Evolutionary conservation across 805 yeast genomes (phyloP).

Genomic region (Zygosaccharomyces pseudorouxii): DNA sequence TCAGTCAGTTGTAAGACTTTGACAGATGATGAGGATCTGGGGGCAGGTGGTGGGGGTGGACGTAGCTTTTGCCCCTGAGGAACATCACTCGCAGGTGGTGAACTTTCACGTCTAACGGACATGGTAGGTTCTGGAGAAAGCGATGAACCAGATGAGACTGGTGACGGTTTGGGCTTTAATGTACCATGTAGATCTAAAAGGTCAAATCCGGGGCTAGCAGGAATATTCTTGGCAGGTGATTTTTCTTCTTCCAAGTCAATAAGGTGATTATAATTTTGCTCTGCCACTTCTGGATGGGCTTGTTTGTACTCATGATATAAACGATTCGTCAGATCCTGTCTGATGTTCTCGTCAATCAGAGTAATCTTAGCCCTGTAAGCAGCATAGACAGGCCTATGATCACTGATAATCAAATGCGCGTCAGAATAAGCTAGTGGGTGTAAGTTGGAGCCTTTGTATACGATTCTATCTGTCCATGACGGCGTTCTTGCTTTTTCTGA

Average conservation of each 20-base stretch:
- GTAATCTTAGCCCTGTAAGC: slow-evolving; percentile 63
- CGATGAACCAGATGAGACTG: slow-evolving; percentile 7
- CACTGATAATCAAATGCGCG: slow-evolving; percentile 64
- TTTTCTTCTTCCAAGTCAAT: slow-evolving; percentile 9
- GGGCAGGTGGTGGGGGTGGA: slow-evolving; percentile 23
- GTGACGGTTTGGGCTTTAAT: slow-evolving; percentile 4
- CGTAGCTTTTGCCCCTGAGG: slow-evolving; percentile 14
- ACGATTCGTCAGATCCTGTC: slow-evolving; percentile 49
- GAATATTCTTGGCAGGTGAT: not conserved
- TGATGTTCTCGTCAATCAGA: slow-evolving; percentile 61
- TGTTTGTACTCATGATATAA: slow-evolving; percentile 56
- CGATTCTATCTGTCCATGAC: slow-evolving; percentile 92
- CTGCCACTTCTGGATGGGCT: slow-evolving; percentile 31
- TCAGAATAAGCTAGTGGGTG: slow-evolving; percentile 66
- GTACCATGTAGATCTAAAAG: slow-evolving; percentile 11
- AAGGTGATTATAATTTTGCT: slow-evolving; percentile 5
- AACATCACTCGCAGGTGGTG: slow-evolving; percentile 8
- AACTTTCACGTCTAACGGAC: slow-evolving; percentile 13
- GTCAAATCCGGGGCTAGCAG: slow-evolving; percentile 9
- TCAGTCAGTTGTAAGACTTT: not conserved
- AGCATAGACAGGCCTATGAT: slow-evolving; percentile 90
- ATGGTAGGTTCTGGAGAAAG: slow-evolving; percentile 14
- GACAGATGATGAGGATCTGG: slow-evolving; percentile 7
- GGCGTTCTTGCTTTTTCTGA: slow-evolving; percentile 92
- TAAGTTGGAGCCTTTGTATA: slow-evolving; percentile 56